Evolutionary conservation across 2,329 filamentous ascomycete genomes (phyloP).

Genomic region (Didymella lethalis): DNA sequence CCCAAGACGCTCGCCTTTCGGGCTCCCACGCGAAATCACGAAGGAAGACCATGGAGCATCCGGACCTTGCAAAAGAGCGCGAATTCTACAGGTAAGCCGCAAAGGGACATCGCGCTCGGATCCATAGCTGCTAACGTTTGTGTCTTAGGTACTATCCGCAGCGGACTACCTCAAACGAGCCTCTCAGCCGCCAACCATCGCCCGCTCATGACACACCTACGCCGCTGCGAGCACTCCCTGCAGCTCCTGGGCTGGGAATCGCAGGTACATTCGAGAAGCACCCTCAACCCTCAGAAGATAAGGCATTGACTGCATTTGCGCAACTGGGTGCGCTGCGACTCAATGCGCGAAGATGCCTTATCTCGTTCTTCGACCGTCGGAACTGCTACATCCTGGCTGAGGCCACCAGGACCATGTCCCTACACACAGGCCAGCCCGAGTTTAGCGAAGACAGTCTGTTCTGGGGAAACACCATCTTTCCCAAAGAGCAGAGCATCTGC

Average conservation of each 20-base stretch:
- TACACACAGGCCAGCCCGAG: slow-evolving; percentile 40
- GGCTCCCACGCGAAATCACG: slow-evolving; percentile 14
- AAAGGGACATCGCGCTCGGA: too few relatives aligned
- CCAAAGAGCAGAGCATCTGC: slow-evolving; percentile 46
- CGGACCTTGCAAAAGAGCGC: slow-evolving; percentile 42
- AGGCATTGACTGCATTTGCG: slow-evolving; percentile 49
- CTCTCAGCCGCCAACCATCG: slow-evolving; percentile 30
- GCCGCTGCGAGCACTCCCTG: slow-evolving; percentile 22
- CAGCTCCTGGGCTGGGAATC: slow-evolving; percentile 12
- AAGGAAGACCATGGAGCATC: slow-evolving; percentile 36
- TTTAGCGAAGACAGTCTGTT: slow-evolving; percentile 40
- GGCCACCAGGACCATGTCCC: slow-evolving; percentile 42
- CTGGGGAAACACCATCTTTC: slow-evolving; percentile 46
- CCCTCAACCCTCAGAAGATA: slow-evolving; percentile 40
- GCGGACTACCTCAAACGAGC: slow-evolving; percentile 30
- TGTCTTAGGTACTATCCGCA: slow-evolving; percentile 43
- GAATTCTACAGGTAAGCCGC: slow-evolving; percentile 46
- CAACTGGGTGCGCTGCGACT: slow-evolving; percentile 51
- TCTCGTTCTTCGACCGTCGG: slow-evolving; percentile 51
- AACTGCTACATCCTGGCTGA: slow-evolving; percentile 50
- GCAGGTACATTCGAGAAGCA: slow-evolving; percentile 8
- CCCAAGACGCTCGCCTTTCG: slow-evolving; percentile 19
- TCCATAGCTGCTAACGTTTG: background rate
- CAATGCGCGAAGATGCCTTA: slow-evolving; percentile 46
- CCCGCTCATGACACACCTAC: slow-evolving; percentile 17